Base-by-base conservation (phyloP, 2,329 filamentous ascomycete genomes). In the Orbilia javanica region DNA sequence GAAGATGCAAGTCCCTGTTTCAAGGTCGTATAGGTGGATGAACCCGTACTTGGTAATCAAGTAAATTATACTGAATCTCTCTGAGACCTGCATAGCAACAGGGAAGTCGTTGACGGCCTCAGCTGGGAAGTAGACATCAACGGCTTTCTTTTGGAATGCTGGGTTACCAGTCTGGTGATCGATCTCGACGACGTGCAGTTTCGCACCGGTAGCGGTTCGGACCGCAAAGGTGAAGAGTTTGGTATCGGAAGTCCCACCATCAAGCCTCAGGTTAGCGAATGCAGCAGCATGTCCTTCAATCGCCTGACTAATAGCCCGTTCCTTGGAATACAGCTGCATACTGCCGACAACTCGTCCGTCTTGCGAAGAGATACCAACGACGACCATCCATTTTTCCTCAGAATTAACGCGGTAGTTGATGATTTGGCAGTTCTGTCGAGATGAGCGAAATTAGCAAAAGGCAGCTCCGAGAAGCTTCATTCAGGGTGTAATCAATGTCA, bases 41-140 rank as follows among this genome's bases (percentile, higher is more conserved):
- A 98, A 99, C 66, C 96, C 96, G 83, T 97, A 99, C 85, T 99
- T 99, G 72, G 96, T 99, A 79, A 99, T 93, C 82, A 99, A 90
- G 85, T 97, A 97, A 83, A 99, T 91, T 83, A 99, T 90, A 83
- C 94, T 95, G 85, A 99, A 99, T 86, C 96, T 97, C 83, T 93
- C 91, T 2, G 96, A 98, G 55, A 99, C 91, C 86, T 99, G 96
- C 86, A 99, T 96, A 18, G 95, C 94, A 70, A 99, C 96, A 1
- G 96, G 96, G 87, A 99, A 99, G 84, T 99, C 96, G 84, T 96
- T 97, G 80, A 91, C 92, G 10, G 96, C 96, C 86, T 99, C 96
- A 55, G 93, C 90, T 0, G 96, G 96, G 88, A 98, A 99, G 87
- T 96, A 98, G 78, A 99, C 93, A 83, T 98, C 96, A 73, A 99